A percentile compares a stretch with the other conserved stretches of the same genome.
phyloP scores from a whole-genome alignment of 2,329 filamentous ascomycete species.

The Onygenales sp. region DNA sequence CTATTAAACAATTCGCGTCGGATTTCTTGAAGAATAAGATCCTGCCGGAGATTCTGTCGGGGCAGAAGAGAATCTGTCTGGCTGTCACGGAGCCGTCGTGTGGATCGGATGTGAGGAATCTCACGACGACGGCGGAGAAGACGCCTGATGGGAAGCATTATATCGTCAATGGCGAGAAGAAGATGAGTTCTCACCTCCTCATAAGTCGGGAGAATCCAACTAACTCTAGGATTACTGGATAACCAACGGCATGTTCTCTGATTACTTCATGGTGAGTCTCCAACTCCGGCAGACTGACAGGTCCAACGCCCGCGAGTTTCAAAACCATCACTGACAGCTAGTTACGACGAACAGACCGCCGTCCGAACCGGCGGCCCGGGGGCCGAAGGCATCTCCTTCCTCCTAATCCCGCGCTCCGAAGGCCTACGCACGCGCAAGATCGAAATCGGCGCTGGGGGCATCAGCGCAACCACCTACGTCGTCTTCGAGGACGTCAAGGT shows the following conservation, averaged over 20 bases:
- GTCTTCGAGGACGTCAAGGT: slow-evolving; percentile 76
- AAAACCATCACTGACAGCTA: background rate
- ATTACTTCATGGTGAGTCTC: slow-evolving; percentile 1
- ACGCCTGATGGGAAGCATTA: background rate
- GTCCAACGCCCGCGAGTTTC: background rate
- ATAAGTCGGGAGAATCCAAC: background rate
- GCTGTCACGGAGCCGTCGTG: slow-evolving; percentile 1
- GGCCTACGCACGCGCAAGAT: slow-evolving; percentile 1
- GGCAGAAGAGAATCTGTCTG: slow-evolving; percentile 1
- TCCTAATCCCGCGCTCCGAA: background rate
- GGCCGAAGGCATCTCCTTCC: slow-evolving; percentile 1
- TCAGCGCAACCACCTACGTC: slow-evolving; percentile 1
- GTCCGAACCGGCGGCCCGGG: slow-evolving; percentile 2
- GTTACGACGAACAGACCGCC: background rate
- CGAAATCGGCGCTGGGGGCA: background rate
- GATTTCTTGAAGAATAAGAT: background rate
- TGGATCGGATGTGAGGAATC: slow-evolving; percentile 2
- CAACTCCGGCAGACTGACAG: background rate
- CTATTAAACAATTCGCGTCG: slow-evolving; percentile 1
- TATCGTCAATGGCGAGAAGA: slow-evolving; percentile 4
- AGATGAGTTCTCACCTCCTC: background rate
- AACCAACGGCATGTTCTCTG: slow-evolving; percentile 2
- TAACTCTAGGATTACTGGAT: slow-evolving; percentile 1
- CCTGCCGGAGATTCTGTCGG: slow-evolving; percentile 1
- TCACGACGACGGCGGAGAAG: slow-evolving; percentile 1